Base-by-base conservation (phyloP, 2,329 filamentous ascomycete species). In the Xylariaceae sp. region DNA sequence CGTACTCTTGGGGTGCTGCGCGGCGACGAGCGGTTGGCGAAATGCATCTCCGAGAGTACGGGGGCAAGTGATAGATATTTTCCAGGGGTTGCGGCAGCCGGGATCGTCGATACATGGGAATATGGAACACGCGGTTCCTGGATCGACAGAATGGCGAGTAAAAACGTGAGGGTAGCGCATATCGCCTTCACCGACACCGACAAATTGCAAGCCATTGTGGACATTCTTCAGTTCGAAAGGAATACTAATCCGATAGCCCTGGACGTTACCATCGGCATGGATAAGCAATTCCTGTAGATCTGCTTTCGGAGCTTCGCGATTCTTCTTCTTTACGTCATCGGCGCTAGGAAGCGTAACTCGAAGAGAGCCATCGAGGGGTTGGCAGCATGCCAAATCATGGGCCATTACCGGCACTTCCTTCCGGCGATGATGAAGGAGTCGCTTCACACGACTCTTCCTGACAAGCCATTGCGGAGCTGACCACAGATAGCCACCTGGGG, bases 41-140 rank as follows among this genome's bases (percentile, higher is more conserved):
- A 86, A 75, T 12, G 81, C 87, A 73, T 96, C 91, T 5, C 92
- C 92, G 0, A 99, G 76, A 0, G 92, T 96, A 47, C 87, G 83
- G 10, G 92, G 89, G 62, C 87, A 92, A 54, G 87, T 90, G 66
- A 99, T 86, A 1, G 88, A 89, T 47, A 99, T 80, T 53, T 91
- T 89, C 89, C 94, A 99, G 10, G 86, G 85, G 65, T 87, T 92
- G 52, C 90, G 82, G 53, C 88, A 86, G 32, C 85, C 84, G 21
- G 87, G 83, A 67, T 95, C 88, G 68, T 99, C 94, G 49, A 97
- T 80, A 68, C 94, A 97, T 0, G 94, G 94, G 65, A 99, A 99
- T 22, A 97, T 83, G 62, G 87, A 92, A 44, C 86, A 92, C 1
- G 90, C 86, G 16, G 84, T 86, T 29, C 92, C 91, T 0, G 90